Base-by-base conservation (phyloP, 768 basidiomycete species). In the Amanita rubescens region DNA sequence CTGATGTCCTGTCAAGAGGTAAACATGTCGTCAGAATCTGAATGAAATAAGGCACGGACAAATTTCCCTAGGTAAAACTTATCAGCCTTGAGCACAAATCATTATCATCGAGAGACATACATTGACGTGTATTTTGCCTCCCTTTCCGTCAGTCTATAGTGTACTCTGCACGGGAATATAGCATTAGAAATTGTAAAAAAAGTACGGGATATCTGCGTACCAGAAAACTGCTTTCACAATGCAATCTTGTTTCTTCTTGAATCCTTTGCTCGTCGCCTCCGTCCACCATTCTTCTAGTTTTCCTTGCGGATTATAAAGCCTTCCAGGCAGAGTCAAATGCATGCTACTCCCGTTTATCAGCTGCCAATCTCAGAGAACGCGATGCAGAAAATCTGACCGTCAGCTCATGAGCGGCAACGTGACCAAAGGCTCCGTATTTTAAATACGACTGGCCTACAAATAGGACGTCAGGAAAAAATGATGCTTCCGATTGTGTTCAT, bases 271-370 rank as follows among this genome's bases (percentile, higher is more conserved):
- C 3, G 95, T 97, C 38, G 74, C 71, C 56, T 94, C 89, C 2
- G 90, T 86, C 94, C 94, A 97, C 94, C 94, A 97, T 61, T 93
- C 76, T 54, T 87, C 83, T 11, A 94, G 71, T 68, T 86, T 86
- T 49, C 95, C 96, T 37, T 87, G 70, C 65, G 91, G 87, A 65
- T 97, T 94, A 66, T 94, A 99, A 59, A 94, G 74, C 48, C 90
- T 76, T 7, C 94, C 94, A n/a, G 49, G 89, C 79, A 48, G 91
- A 90, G 67, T 94, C 94, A 60, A 94, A 94, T 1, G 90, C 90
- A 61, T 94, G 90, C 86, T 94, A 42, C 33, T 49, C 43, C 51
- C 20, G 47, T 20, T 49, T 30, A 52, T 25, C 45, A 17, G 22
- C 3, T 48, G 19, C 5, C 8, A 22, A 25, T 14, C 11, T 14